Percentiles rank a stretch among this genome's conserved stretches.
These are phyloP conservation scores for Aspergillus flavus DNA, from an alignment of 2,329 filamentous ascomycete genomes.

Conservation along the genomic window DNA sequence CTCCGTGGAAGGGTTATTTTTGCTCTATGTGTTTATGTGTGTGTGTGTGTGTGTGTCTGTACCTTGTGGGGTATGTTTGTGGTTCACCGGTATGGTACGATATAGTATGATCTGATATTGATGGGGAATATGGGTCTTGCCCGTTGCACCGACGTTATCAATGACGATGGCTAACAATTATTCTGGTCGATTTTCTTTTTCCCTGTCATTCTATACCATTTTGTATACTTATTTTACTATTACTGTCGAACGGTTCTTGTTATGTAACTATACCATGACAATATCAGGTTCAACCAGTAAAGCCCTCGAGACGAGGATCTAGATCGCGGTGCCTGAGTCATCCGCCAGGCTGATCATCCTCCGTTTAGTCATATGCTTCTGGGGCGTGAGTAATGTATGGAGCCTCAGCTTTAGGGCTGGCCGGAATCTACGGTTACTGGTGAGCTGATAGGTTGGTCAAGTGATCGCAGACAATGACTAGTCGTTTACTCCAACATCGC, in stretches of 20 bases:
- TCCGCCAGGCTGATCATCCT: neutral
- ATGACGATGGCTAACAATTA: too few species aligned
- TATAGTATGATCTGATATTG: neutral
- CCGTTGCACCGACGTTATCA: neutral
- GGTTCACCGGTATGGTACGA: neutral
- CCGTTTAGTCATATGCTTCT: neutral
- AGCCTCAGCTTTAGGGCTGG: neutral
- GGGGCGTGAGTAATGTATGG: neutral
- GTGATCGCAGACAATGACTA: too few species aligned
- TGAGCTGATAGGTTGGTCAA: too few species aligned
- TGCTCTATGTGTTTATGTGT: too few species aligned
- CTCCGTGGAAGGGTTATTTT: too few species aligned
- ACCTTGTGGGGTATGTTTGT: neutral
- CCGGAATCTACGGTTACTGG: too few species aligned
- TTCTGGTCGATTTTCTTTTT: too few species aligned
- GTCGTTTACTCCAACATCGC: too few species aligned
- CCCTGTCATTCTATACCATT: too few species aligned
- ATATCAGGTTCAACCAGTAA: neutral
- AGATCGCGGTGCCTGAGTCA: neutral
- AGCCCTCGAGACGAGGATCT: neutral
- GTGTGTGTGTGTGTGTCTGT: neutral
- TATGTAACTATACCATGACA: neutral
- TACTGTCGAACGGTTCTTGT: neutral
- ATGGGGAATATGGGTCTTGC: neutral
- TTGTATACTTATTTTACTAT: too few species aligned